phyloP scores from a whole-genome alignment of 768 basidiomycete genomes.

The Hydnum rufescens region DNA sequence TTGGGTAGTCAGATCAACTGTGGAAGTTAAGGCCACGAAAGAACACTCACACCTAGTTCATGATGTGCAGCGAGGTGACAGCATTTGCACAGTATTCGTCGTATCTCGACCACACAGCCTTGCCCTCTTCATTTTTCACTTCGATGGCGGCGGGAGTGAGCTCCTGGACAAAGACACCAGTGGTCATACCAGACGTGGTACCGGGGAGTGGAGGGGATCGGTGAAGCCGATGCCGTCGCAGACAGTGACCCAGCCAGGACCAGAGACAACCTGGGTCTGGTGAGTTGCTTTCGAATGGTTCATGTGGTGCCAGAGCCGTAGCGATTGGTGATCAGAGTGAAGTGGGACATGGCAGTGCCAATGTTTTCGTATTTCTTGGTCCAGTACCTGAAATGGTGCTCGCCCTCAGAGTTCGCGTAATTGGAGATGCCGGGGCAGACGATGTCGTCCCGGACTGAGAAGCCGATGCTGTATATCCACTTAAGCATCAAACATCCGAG shows the following conservation, averaged over 20 bases:
- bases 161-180: conserved; percentile 19
- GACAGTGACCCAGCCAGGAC: no score
- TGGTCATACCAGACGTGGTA: no score
- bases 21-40: neutral
- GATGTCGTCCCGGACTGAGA: no score
- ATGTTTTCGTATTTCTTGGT: no score
- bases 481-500: no score
- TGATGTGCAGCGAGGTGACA: neutral
- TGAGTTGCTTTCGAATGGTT: conserved; percentile 22
- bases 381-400: no score
- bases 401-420: no score
- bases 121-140: conserved; percentile 32
- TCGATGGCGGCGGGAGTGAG: conserved; percentile 29
- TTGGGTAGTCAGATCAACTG: neutral
- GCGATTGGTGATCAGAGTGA: conserved; percentile 10
- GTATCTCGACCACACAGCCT: conserved; percentile 3
- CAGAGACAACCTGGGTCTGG: conserved; percentile 22
- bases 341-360: no score
- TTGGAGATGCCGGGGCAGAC: no score
- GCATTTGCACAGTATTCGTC: neutral
- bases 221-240: no score
- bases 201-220: conserved; percentile 23
- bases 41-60: neutral
- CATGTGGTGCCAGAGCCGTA: no score
- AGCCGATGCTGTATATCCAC: no score